Percentiles rank a stretch among this genome's conserved stretches.
Conservation (phyloP, 176 grass and related monocot genomes). For the Musa troglodytarum region DNA sequence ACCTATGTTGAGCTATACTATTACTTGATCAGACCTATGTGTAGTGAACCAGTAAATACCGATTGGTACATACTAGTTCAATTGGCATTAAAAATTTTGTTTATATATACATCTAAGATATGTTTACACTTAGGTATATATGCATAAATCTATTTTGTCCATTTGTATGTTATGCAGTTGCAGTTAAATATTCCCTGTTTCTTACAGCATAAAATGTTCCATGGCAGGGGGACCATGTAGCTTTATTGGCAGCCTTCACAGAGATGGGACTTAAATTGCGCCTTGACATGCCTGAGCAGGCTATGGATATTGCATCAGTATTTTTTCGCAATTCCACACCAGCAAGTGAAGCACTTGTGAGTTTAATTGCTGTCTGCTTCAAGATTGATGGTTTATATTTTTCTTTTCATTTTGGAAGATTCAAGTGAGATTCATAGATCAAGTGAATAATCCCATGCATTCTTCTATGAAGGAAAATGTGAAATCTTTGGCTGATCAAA, state of each 20-base stretch:
- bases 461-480: slow-evolving; percentile 54
- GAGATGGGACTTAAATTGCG: slow-evolving; percentile 98
- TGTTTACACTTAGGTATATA: not conserved
- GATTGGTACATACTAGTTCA: too few relatives aligned
- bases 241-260: slow-evolving; percentile 76
- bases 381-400: not conserved
- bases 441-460: not conserved
- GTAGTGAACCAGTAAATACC: not conserved
- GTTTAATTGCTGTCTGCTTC: not conserved
- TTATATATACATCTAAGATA: not conserved
- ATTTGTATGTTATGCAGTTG: too few relatives aligned
- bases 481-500: slow-evolving; percentile 62
- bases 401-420: not conserved
- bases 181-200: not conserved
- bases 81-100: not conserved
- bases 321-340: slow-evolving; percentile 74
- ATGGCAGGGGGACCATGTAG: slow-evolving; percentile 83
- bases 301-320: slow-evolving; percentile 72
- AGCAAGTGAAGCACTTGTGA: slow-evolving; percentile 67
- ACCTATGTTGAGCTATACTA: too few relatives aligned
- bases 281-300: slow-evolving; percentile 90
- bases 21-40: too few relatives aligned
- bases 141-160: too few relatives aligned
- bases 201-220: slow-evolving; percentile 4
- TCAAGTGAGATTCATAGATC: slow-evolving; percentile 2